Evolutionary conservation across 208 protist genomes (phyloP), one percentile per base, ranked within the genome.

Genomic region (Endotrypanum monterogeii): DNA sequence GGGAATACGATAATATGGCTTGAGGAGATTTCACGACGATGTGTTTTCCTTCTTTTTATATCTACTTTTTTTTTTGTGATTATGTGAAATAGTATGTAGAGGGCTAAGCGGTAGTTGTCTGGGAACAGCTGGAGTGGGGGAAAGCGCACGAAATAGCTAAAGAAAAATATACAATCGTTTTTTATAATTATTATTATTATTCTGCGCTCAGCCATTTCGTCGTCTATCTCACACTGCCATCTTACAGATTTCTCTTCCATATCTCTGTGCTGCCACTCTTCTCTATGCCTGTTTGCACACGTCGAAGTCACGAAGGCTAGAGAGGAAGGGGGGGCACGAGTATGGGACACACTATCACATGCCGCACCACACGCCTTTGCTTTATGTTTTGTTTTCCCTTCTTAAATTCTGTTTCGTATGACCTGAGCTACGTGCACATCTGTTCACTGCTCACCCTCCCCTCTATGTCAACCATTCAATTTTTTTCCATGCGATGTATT

Each of bases 341-440:
- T 32, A 61, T 30, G 8, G n/a, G n/a, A n/a, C n/a, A n/a, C n/a
- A 11, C 56, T 23, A 61, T 32, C 28, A 61, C 37, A 30, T 61
- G 35, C 56, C 32, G 56, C 56, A 61, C 11, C 30, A 46, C 41
- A 46, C 41, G 18, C 16, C 28, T 48, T 65, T 46, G 32, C 23
- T 0, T 50, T 66, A 9, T 50, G 18, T 44, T 50, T 57, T 18
- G 6, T 56, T 65, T 75, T 52, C 61, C 54, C 52, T 66, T 70
- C 37, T 71, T 50, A 25, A 46, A 23, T 28, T 6, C 25, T 57
- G 52, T 20, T 3, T 57, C 41, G 41, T 46, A 9, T 46, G 41
- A 46, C 41, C 41, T 46, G 9, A 46, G 41, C 9, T 9, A 46
- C 41, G 41, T 46, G 41, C 41, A 46, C 41, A 9, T 46, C 41